Evolutionary conservation across 1,284 basidiomycete genomes (phyloP), one percentile per base, ranked within the genome.

Genomic region (Chalciporus piperatoides): DNA sequence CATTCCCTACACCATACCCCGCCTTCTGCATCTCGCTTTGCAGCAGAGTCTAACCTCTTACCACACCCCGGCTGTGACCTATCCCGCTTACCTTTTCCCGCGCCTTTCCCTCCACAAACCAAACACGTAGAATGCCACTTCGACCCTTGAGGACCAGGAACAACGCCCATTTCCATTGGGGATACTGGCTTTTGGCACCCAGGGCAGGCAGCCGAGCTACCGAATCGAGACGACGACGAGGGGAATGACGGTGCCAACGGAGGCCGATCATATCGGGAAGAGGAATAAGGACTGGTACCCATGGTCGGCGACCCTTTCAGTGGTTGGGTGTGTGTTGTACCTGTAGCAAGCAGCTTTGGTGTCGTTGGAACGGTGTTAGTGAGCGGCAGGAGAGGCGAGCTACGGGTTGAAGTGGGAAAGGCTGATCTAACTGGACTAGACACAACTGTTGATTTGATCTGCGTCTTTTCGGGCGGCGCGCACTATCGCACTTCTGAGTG

Each of bases 1-100:
- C 89, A 92, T 65, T 89, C 87, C 56, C 88, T 75, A 65, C 89
- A 92, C 85, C 87, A 91, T 24, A 90, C 79, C 7, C 79, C 76
- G 2, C 86, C 85, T 38, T 84, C 79, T 12, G 68, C 70, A 61
- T 84, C 84, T 21, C 72, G 76, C 68, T 87, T 91, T n/a, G 89
- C 89, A 15, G 82, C 87, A 57, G 84, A 87, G 62, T 92, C 89
- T 19, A 92, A 67, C 57, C 78, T 81, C 71, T 91, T 91, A 11
- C 86, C 84, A 60, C 89, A 92, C 7, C 89, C 88, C 10, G 86
- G 81, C 52, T 78, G 77, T 33, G 74, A 77, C 41, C 75, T 75
- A 52, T 77, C 76, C 56, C 77, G 78, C 55, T 71, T 63, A 59
- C 65, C 50, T 64, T 55, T 64, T 24, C 67, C 70, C 17, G 61